Evolutionary conservation across 2,329 filamentous ascomycete species (phyloP).

Genomic region (Calonectria pseudoturangicola): DNA sequence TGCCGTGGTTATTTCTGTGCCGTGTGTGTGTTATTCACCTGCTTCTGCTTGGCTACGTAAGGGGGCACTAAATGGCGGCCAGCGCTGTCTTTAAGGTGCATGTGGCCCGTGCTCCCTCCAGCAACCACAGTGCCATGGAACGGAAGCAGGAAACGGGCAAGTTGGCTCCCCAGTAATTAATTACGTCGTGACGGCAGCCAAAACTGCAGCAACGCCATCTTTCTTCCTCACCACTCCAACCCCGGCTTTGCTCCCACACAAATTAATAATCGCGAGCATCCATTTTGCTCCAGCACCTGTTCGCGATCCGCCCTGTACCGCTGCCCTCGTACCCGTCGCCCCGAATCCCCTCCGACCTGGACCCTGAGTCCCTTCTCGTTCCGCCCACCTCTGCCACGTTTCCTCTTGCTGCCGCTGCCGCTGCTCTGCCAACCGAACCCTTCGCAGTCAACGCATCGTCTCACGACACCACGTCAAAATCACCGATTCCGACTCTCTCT

Average conservation of each 20-base stretch:
- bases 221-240: constrained; percentile 31
- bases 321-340: constrained; percentile 2
- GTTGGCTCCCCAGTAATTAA: constrained; percentile 45
- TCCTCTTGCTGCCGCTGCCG: constrained; percentile 47
- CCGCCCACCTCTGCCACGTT: constrained; percentile 50
- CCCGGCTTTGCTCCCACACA: constrained; percentile 25
- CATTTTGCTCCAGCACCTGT: constrained; percentile 1
- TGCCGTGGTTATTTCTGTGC: constrained; percentile 40
- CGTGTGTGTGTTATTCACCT: constrained; percentile 20
- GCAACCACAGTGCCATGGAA: constrained; percentile 36
- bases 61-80: constrained; percentile 12
- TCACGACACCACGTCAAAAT: constrained; percentile 47
- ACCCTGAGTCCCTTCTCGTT: constrained; percentile 25
- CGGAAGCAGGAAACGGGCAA: constrained; percentile 46
- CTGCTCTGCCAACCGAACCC: constrained; percentile 32
- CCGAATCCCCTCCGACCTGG: background rate
- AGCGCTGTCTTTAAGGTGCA: constrained; percentile 24
- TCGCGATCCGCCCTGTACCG: constrained; percentile 17
- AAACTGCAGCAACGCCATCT: constrained; percentile 32
- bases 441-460: constrained; percentile 41
- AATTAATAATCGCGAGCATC: constrained; percentile 32
- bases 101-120: constrained; percentile 42
- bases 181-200: constrained; percentile 47
- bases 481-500: constrained; percentile 22
- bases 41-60: constrained; percentile 18